These are phyloP conservation scores for Blepharisma stoltei DNA, from an alignment of 73 alveolate species.

Conservation along the genomic window DNA sequence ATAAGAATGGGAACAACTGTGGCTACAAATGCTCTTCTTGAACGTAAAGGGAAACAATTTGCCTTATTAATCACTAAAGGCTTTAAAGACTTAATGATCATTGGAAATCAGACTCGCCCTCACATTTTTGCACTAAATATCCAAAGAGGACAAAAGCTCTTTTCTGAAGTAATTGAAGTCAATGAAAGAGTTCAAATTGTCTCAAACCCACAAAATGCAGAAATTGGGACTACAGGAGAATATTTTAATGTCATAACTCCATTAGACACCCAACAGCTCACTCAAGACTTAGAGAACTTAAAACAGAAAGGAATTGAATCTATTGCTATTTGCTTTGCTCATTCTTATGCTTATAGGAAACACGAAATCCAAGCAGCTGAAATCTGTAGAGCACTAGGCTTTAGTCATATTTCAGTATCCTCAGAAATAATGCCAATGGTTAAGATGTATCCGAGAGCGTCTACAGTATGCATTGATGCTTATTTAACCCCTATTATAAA, in stretches of 20 bases:
- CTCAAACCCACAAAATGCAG: slow-evolving; percentile 6
- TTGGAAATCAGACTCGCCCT: slow-evolving; percentile 79
- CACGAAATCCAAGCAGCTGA: slow-evolving; percentile 55
- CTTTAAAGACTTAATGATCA: slow-evolving; percentile 65
- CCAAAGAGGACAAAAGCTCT: slow-evolving; percentile 56
- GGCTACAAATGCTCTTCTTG: slow-evolving; percentile 89
- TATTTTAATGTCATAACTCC: slow-evolving; percentile 38
- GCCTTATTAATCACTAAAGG: slow-evolving; percentile 79
- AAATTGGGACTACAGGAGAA: slow-evolving; percentile 59
- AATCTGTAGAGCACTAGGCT: slow-evolving; percentile 66
- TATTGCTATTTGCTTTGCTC: slow-evolving; percentile 71
- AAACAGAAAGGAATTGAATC: slow-evolving; percentile 51
- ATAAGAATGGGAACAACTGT: slow-evolving; percentile 91
- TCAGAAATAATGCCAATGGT: slow-evolving; percentile 62
- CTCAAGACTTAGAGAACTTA: slow-evolving; percentile 32
- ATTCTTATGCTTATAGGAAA: slow-evolving; percentile 55
- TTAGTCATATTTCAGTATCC: slow-evolving; percentile 59
- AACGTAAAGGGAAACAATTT: slow-evolving; percentile 75
- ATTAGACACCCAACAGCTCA: slow-evolving; percentile 45
- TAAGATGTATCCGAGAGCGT: slow-evolving; percentile 70
- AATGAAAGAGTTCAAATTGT: slow-evolving; percentile 65
- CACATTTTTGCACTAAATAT: slow-evolving; percentile 64
- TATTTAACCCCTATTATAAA: slow-evolving; percentile 72
- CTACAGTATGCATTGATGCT: slow-evolving; percentile 80
- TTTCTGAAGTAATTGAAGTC: slow-evolving; percentile 70